Conservation (phyloP, 129 eudicot genomes). For the sunflower (Helianthus annuus) region DNA sequence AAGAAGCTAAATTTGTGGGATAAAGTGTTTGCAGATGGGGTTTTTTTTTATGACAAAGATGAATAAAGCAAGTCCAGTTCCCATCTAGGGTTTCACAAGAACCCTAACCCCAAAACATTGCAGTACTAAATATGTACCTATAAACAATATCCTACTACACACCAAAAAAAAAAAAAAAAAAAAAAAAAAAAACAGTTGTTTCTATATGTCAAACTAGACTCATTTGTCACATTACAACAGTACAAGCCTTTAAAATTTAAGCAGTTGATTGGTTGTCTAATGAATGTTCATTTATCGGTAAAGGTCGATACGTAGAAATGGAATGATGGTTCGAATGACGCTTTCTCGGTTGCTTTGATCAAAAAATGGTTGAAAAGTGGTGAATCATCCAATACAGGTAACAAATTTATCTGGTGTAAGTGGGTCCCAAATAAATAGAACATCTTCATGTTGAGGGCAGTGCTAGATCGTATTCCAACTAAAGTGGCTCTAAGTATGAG, state of each 20-base stretch:
- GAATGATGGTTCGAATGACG: no score
- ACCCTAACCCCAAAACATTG: constrained; percentile 38
- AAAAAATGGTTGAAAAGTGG: no score
- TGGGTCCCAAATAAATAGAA: no score
- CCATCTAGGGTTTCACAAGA: constrained; percentile 42
- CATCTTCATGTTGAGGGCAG: no score
- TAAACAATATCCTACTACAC: background rate
- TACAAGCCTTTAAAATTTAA: background rate
- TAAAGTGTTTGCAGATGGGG: constrained; percentile 21
- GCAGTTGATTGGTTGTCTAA: background rate
- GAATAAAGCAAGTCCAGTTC: constrained; percentile 21
- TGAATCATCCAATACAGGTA: no score
- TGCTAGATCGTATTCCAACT: no score
- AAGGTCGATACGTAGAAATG: no score
- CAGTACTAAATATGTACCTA: constrained; percentile 7
- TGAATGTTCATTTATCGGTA: no score
- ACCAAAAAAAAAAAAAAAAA: background rate
- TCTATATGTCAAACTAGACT: background rate
- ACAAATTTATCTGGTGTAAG: no score
- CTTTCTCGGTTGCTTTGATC: no score
- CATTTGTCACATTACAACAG: background rate
- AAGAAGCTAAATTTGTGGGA: constrained; percentile 5
- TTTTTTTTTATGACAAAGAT: constrained; percentile 20
- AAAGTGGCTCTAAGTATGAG: no score
- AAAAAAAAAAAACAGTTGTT: background rate